Evolutionary conservation across 768 basidiomycete genomes (phyloP), one percentile per base, ranked within the genome.

Genomic region (Udeniomyces megalosporus): DNA sequence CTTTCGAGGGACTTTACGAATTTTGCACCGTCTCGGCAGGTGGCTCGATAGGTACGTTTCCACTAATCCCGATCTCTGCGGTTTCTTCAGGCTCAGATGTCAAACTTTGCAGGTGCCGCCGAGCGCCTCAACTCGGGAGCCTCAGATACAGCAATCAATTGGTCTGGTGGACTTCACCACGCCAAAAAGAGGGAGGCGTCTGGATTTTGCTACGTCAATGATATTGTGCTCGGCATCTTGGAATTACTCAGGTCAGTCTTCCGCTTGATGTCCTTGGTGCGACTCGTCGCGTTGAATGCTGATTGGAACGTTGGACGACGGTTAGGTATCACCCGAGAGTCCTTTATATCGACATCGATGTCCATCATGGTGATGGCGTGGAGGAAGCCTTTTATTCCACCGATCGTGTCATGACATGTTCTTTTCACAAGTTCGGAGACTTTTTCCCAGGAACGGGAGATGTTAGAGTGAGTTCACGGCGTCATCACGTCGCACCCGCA

Each of bases 361-460:
- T 90, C 55, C 95, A 97, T 72, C 95, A 99, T 72, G 93, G 95
- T 20, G 95, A 97, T 71, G 93, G 93, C 15, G 95, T 97, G 35
- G 95, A 99, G 69, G 95, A 97, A 71, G 95, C 93, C 2, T 96
- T 97, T 77, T 96, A 95, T 72, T 92, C 88, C 38, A 93, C 89
- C 3, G 88, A 97, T 72, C 79, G 95, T 55, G 95, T 97, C 68
- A 91, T 96, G 86, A 96, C 93, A 2, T 86, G 84, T 69, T 88
- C 86, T 52, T 93, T 99, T 72, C 95, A 97, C 76, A 93, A 96
- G 74, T 96, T 87, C 68, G 93, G 95, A 20, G 91, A 95, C 69
- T 91, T 84, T 70, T 93, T 91, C 72, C 88, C 88, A 5, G 88
- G 88, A 5, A 90, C 88, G 0, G 88, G 85, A 22, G 85, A 85